Conservation (phyloP, 108 stramenopile species). For the Pseudonitzschia pungens region DNA sequence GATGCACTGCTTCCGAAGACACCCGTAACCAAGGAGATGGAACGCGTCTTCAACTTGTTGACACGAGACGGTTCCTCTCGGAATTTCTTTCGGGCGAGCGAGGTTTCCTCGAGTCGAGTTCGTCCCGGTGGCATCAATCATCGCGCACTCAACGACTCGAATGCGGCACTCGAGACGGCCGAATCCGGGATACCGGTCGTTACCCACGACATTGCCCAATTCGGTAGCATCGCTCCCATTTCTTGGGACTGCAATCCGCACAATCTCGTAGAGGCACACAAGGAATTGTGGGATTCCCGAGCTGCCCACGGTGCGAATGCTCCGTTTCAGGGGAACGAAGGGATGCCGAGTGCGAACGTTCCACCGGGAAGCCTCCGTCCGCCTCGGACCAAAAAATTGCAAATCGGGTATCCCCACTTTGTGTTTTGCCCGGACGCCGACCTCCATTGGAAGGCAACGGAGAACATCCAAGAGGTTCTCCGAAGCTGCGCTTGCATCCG, state of each 20-base stretch:
- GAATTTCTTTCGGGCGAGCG: slow-evolving; percentile 29
- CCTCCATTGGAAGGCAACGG: too few relatives aligned
- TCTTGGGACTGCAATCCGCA: slow-evolving; percentile 42
- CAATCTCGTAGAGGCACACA: slow-evolving; percentile 34
- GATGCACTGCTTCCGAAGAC: slow-evolving; percentile 30
- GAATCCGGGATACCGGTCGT: neutral
- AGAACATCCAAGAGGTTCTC: too few relatives aligned
- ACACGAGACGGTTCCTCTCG: slow-evolving; percentile 26
- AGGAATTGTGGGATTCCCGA: slow-evolving; percentile 16
- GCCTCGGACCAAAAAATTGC: slow-evolving; percentile 1
- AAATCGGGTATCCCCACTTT: too few relatives aligned
- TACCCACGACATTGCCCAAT: neutral
- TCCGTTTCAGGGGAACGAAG: slow-evolving; percentile 40
- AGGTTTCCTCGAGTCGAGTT: slow-evolving; percentile 33
- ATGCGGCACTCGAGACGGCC: slow-evolving; percentile 8
- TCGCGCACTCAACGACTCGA: slow-evolving; percentile 17
- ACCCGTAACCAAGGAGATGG: slow-evolving; percentile 25
- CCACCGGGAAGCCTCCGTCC: slow-evolving; percentile 2
- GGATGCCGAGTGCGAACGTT: slow-evolving; percentile 39
- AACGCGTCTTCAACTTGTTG: slow-evolving; percentile 32
- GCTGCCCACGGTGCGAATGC: slow-evolving; percentile 15
- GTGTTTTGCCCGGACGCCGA: too few relatives aligned
- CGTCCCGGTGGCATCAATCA: slow-evolving; percentile 35
- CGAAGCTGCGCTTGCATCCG: too few relatives aligned
- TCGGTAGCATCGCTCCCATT: slow-evolving; percentile 22